phyloP scores from a whole-genome alignment of 441 rosid species.

The Monsonia emarginata region DNA sequence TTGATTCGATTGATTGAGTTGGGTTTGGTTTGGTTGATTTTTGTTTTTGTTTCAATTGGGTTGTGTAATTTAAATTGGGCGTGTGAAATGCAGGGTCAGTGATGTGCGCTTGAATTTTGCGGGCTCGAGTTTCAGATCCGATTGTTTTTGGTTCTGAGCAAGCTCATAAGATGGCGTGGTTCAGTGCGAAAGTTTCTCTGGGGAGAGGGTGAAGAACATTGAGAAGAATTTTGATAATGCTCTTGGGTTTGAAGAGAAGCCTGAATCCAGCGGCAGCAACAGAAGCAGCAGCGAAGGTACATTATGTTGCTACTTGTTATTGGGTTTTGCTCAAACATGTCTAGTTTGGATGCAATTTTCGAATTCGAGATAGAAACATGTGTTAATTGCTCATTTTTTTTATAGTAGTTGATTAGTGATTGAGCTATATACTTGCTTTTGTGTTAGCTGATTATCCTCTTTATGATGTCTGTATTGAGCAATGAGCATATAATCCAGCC shows the following conservation, averaged over 20 bases:
- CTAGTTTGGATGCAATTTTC: neutral
- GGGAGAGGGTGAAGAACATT: constrained; percentile 96
- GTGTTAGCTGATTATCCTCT: neutral
- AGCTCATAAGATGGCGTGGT: constrained; percentile 73
- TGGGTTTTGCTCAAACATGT: neutral
- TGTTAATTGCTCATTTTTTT: neutral
- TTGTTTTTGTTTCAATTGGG: neutral
- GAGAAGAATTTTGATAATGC: constrained; percentile 95
- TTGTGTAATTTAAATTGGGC: neutral
- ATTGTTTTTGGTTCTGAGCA: constrained; percentile 1
- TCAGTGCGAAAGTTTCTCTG: constrained; percentile 71
- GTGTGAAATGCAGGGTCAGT: constrained; percentile 25
- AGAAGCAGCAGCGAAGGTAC: constrained; percentile 41
- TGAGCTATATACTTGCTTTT: neutral
- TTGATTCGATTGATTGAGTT: neutral
- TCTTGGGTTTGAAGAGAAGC: constrained; percentile 80
- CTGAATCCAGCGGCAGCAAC: constrained; percentile 27
- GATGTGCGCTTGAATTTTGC: constrained; percentile 24
- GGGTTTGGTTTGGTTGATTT: neutral
- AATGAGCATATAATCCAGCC: neutral
- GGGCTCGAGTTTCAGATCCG: constrained; percentile 16
- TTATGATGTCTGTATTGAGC: neutral
- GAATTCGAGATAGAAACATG: neutral
- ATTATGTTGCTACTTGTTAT: neutral
- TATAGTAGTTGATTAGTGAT: neutral